These are phyloP conservation scores for Pythium phragmitis DNA, from an alignment of 352 stramenopile genomes.

Conservation along the genomic window DNA sequence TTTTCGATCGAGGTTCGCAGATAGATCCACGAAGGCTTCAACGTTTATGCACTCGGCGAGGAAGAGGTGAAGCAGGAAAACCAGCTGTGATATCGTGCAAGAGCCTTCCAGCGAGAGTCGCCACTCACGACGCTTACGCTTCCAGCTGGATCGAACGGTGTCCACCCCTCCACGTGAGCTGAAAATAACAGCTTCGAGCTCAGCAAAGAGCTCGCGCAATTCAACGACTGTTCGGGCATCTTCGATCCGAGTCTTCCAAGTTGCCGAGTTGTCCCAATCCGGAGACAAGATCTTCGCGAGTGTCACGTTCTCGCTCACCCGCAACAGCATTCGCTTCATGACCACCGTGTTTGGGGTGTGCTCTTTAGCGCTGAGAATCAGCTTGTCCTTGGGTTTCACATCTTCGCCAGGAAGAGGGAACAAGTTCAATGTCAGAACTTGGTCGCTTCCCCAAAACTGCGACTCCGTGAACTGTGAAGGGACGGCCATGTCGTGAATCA, in stretches of 20 bases:
- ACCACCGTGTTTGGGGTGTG: conserved; percentile 46
- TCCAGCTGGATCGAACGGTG: conserved; percentile 69
- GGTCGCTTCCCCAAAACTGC: conserved; percentile 23
- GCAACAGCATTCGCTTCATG: conserved; percentile 61
- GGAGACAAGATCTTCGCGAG: conserved; percentile 48
- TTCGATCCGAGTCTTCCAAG: conserved; percentile 43
- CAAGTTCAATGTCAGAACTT: conserved; percentile 39
- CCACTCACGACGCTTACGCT: conserved; percentile 75
- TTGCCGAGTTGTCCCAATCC: conserved; percentile 43
- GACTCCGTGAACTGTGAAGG: not conserved
- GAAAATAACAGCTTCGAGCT: conserved; percentile 61
- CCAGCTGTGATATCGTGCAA: conserved; percentile 68
- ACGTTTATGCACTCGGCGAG: conserved; percentile 79
- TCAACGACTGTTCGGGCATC: conserved; percentile 33
- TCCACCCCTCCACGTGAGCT: conserved; percentile 42
- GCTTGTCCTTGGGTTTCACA: conserved; percentile 43
- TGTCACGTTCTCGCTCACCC: conserved; percentile 54
- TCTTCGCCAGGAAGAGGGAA: conserved; percentile 65
- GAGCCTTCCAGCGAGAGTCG: conserved; percentile 57
- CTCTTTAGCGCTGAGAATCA: conserved; percentile 42
- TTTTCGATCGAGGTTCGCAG: conserved; percentile 61
- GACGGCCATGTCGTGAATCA: conserved; percentile 25
- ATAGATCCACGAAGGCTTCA: conserved; percentile 78
- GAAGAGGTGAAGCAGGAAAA: conserved; percentile 70
- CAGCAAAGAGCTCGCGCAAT: conserved; percentile 44